Conservation (phyloP, 345 rosid species). For the Pistacia atlantica region DNA sequence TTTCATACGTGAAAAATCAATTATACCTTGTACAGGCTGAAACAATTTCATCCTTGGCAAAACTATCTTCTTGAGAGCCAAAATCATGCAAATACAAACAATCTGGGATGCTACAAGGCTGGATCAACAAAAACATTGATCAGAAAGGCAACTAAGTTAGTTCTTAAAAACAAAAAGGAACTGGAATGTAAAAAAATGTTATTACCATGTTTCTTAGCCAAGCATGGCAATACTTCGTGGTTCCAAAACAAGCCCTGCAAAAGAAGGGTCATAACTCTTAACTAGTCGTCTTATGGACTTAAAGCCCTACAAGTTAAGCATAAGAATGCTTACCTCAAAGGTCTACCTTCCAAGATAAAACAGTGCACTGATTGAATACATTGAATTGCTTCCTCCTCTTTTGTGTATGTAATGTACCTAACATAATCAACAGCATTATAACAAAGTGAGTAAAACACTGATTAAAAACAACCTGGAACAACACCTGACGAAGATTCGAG, state of each 20-base stretch:
- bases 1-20: not conserved
- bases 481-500: not conserved
- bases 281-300: not conserved
- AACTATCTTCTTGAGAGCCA: conserved; percentile 80
- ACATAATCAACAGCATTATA: not conserved
- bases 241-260: conserved; percentile 80
- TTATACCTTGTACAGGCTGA: conserved; percentile 63
- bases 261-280: not conserved
- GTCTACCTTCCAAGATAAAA: conserved; percentile 66
- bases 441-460: not conserved
- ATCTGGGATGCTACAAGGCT: conserved; percentile 76
- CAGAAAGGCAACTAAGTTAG: not conserved
- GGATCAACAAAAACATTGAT: conserved; percentile 27
- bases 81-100: conserved; percentile 76
- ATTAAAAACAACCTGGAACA: not conserved
- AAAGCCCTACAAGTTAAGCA: not conserved
- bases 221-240: conserved; percentile 83
- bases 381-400: conserved; percentile 69
- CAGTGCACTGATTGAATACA: conserved; percentile 79
- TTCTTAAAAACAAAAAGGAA: not conserved
- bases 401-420: conserved; percentile 65
- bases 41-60: conserved; percentile 67
- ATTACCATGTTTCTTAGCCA: conserved; percentile 76
- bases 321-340: conserved; percentile 55
- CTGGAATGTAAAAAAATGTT: not conserved